Percentiles rank a stretch among this genome's conserved stretches.
These are phyloP conservation scores for Atkinsonella hypoxylon DNA, from an alignment of 2,329 filamentous ascomycete genomes.

Conservation along the genomic window DNA sequence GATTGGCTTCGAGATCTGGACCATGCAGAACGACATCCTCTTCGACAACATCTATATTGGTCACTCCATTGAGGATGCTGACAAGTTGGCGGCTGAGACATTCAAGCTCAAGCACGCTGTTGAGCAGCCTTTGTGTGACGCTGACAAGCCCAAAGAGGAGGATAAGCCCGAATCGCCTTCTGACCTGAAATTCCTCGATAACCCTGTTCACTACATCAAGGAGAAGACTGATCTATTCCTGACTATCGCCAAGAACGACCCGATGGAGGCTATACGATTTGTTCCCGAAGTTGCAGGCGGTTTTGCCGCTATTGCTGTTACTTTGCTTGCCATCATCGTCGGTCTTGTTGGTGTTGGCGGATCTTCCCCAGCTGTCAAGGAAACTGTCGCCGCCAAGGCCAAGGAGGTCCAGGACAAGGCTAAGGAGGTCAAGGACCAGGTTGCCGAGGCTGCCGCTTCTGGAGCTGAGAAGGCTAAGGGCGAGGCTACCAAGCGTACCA, in stretches of 20 bases:
- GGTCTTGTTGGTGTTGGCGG: constrained; percentile 52
- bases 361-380: constrained; percentile 61
- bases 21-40: constrained; percentile 97
- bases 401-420: constrained; percentile 51
- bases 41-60: constrained; percentile 99
- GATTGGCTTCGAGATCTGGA: constrained; percentile 99
- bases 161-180: constrained; percentile 56
- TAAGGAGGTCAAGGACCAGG: constrained; percentile 59
- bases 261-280: constrained; percentile 72
- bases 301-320: constrained; percentile 57
- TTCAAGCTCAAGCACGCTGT: constrained; percentile 79
- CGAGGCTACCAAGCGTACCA: constrained; percentile 52
- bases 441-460: constrained; percentile 42
- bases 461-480: constrained; percentile 65
- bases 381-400: constrained; percentile 41
- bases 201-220: constrained; percentile 76
- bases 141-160: constrained; percentile 61
- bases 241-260: constrained; percentile 68
- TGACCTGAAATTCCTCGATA: constrained; percentile 80
- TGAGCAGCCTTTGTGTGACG: constrained; percentile 71
- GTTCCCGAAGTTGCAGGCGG: constrained; percentile 85
- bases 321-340: constrained; percentile 58
- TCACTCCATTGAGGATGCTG: constrained; percentile 87
- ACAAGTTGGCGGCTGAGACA: constrained; percentile 77
- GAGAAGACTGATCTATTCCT: constrained; percentile 92